Evolutionary conservation across 768 basidiomycete genomes (phyloP), one percentile per base, ranked within the genome.

Genomic region (Lentinus brumalis): DNA sequence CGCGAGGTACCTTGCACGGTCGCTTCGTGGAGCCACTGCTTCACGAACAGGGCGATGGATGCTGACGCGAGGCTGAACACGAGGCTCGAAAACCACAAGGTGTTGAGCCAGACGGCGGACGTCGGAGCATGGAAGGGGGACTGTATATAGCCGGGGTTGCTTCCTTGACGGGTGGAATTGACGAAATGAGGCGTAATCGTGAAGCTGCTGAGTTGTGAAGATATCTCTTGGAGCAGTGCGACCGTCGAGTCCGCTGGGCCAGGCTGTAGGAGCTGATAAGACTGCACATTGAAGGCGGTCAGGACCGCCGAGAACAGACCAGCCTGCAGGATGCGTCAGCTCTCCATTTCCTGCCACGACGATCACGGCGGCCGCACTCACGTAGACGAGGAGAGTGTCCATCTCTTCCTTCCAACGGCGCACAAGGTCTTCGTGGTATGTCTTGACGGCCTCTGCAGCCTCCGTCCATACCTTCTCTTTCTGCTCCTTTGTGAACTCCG

Each of bases 301-400:
- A 70, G 60, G 9, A 71, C 61, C 1, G 66, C 69, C 11, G 70
- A 71, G 50, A 70, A 71, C 6, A 70, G 58, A 39, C 65, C 70
- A 21, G 69, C 67, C 70, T 9, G 11, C 41, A 29, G 2, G 8
- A 15, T 30, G 15, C 39, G 30, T 41, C 26, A 45, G 35, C 3
- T 18, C 30, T 21, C 40, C 18, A 26, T 9, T n/a, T n/a, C n/a
- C n/a, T 6, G 4, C 26, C 10, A 3, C 29, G 11, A 18, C 9
- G 32, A 31, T 3, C 4, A 35, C 5, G 9, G 16, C 6, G 21
- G 21, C 21, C 21, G 21, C 21, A 57, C 66, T 38, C 39, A 69
- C 67, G 32, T 67, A 67, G 15, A 69, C 64, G 16, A 69, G 59
- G 15, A 67, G 53, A 7, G 66, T 63, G 41, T 67, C 63, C 26